Percentiles rank a stretch among this genome's conserved stretches.
phyloP scores from a whole-genome alignment of 1,139 yeast genomes.

The Suhomyces bokatorum region DNA sequence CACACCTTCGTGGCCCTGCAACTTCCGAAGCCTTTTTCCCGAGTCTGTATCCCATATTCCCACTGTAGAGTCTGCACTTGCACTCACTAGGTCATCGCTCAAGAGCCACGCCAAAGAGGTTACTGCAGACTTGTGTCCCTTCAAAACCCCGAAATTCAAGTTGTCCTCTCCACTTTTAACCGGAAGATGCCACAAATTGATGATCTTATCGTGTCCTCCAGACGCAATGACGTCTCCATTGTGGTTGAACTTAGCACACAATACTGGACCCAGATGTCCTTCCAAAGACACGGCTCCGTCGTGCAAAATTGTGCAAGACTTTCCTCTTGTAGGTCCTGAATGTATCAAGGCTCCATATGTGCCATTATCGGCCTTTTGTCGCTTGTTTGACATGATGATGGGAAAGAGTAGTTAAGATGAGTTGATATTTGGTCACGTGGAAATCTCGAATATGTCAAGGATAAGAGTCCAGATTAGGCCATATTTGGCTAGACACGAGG shows the following conservation, averaged over 20 bases:
- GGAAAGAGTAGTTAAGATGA: neutral
- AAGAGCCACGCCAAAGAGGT: conserved; percentile 51
- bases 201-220: conserved; percentile 51
- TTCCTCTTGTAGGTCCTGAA: conserved; percentile 1
- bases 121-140: conserved; percentile 53
- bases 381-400: conserved; percentile 24
- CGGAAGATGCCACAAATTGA: conserved; percentile 50
- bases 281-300: conserved; percentile 30
- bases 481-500: too few relatives aligned
- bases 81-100: conserved; percentile 39
- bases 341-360: conserved; percentile 2
- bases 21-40: conserved; percentile 56
- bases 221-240: conserved; percentile 49
- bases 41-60: conserved; percentile 62
- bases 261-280: conserved; percentile 54
- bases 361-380: conserved; percentile 17
- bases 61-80: conserved; percentile 54
- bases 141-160: conserved; percentile 40
- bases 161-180: conserved; percentile 19
- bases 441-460: neutral
- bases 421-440: neutral
- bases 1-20: conserved; percentile 51
- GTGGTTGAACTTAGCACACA: conserved; percentile 43
- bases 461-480: too few relatives aligned
- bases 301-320: conserved; percentile 12